Base-by-base conservation (phyloP, 768 basidiomycete species). In the Termitomyces bulborhizus region DNA sequence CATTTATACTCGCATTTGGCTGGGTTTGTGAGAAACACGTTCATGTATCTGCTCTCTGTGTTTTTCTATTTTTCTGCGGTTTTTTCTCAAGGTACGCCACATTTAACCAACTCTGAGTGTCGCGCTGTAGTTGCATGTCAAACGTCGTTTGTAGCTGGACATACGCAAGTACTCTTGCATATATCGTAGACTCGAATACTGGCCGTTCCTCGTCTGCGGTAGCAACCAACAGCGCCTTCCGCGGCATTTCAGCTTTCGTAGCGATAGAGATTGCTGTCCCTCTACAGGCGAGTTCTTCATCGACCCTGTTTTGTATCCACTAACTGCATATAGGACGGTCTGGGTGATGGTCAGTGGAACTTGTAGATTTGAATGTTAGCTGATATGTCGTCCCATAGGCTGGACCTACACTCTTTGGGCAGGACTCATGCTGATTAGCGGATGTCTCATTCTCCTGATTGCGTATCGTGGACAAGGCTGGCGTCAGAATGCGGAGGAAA, bases 171-270 rank as follows among this genome's bases (percentile, higher is more conserved):
- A 86, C 88, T 0, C 70, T 95, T 31, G 87, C 93, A 0, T 95
- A 93, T 62, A 76, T 94, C 34, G 90, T 94, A 15, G 93, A 97
- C 62, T 83, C 90, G 4, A 97, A 95, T 65, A 74, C 76, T 6
- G 93, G 93, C 8, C 80, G 88, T 29, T 89, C 89, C 2, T 83
- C 86, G 4, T 82, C 82, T 3, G 90, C 88, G 1, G 80, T 83
- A 6, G 90, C 92, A 0, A 71, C 78, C 29, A 95, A 95, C 67
- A 88, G 86, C 54, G 79, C 79, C 31, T 88, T 88, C 67, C 80
- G 93, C 47, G 90, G 93, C 0, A 43, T 77, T 3, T 70, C 78
- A 15, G 91, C 86, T 3, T 88, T 88, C 65, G 63, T 88, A 16
- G 81, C 83, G 1, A 82, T 82, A 1, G 88, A 93, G 67, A 72